Percentiles rank a stretch among this genome's conserved stretches.
These are phyloP conservation scores for Fusarium sp. DNA, from an alignment of 2,329 filamentous ascomycete species.

Conservation along the genomic window DNA sequence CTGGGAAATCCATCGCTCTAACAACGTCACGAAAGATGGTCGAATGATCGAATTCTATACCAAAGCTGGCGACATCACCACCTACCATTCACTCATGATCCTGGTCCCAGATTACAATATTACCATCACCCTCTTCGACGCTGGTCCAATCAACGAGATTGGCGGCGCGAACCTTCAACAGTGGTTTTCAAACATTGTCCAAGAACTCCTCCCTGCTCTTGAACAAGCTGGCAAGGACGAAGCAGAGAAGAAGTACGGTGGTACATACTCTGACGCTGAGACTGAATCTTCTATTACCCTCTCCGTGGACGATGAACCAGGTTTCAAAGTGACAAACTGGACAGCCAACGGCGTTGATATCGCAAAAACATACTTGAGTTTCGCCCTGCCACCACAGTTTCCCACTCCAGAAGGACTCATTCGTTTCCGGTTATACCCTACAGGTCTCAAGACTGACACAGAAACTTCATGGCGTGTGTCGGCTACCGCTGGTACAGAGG, in stretches of 20 bases:
- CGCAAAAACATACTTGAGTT: background rate
- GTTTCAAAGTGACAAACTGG: constrained; percentile 11
- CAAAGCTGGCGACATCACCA: constrained; percentile 11
- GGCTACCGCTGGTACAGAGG: background rate
- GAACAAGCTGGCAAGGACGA: constrained; percentile 23
- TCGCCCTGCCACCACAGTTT: background rate
- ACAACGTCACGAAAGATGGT: constrained; percentile 19
- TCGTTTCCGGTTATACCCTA: constrained; percentile 20
- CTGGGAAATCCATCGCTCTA: constrained; percentile 23
- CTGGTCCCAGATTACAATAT: constrained; percentile 21
- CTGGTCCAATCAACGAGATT: constrained; percentile 1
- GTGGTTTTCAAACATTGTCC: background rate
- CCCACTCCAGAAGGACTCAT: background rate
- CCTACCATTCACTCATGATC: constrained; percentile 4
- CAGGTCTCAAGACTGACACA: background rate
- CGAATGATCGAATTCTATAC: constrained; percentile 28
- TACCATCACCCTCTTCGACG: background rate
- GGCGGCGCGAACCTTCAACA: background rate
- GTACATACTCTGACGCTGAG: constrained; percentile 1
- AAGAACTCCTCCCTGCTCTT: background rate
- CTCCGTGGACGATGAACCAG: constrained; percentile 8
- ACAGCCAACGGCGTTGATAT: constrained; percentile 18
- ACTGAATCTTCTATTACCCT: constrained; percentile 7
- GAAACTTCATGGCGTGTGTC: constrained; percentile 20
- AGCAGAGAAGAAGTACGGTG: background rate